Evolutionary conservation across 2,329 filamentous ascomycete genomes (phyloP).

Genomic region (Ilyonectria sp.): DNA sequence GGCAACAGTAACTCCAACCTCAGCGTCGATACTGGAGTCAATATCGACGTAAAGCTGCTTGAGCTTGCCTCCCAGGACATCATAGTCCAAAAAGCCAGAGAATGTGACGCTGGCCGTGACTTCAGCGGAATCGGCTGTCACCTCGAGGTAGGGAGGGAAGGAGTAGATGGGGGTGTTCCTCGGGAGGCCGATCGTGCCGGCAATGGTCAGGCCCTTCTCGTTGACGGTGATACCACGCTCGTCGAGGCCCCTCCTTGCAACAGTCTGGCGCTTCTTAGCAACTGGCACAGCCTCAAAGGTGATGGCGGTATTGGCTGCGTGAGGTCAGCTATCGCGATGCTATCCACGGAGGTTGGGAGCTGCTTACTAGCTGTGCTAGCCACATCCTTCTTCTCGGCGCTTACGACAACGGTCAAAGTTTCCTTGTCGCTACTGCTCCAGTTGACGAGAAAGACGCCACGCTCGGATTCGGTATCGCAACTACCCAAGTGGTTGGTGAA

Average conservation of each 20-base stretch:
- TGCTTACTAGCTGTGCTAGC: conserved; percentile 54
- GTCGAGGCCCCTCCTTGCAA: neutral
- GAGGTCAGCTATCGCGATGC: neutral
- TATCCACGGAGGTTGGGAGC: neutral
- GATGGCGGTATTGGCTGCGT: conserved; percentile 13
- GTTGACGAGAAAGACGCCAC: conserved; percentile 55
- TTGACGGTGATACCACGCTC: conserved; percentile 4
- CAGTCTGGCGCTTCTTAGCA: conserved; percentile 8
- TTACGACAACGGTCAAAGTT: conserved; percentile 49
- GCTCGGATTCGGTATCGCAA: conserved; percentile 55
- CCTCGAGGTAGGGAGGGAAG: conserved; percentile 6
- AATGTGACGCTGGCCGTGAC: conserved; percentile 55
- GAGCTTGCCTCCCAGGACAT: conserved; percentile 51
- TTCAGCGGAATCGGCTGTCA: conserved; percentile 15
- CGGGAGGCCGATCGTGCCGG: neutral
- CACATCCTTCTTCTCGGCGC: conserved; percentile 49
- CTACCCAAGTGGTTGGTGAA: conserved; percentile 59
- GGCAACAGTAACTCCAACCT: conserved; percentile 53
- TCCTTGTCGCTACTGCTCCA: conserved; percentile 45
- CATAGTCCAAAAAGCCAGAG: conserved; percentile 58
- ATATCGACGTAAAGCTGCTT: conserved; percentile 58
- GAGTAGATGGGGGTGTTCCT: neutral
- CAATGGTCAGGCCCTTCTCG: conserved; percentile 3
- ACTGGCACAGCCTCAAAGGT: conserved; percentile 15
- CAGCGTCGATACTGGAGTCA: conserved; percentile 53